A percentile compares a stretch with the other conserved stretches of the same genome.
These are phyloP conservation scores for Mortierella alpina DNA, from an alignment of 192 early-diverging fungal genomes.

Conservation along the genomic window DNA sequence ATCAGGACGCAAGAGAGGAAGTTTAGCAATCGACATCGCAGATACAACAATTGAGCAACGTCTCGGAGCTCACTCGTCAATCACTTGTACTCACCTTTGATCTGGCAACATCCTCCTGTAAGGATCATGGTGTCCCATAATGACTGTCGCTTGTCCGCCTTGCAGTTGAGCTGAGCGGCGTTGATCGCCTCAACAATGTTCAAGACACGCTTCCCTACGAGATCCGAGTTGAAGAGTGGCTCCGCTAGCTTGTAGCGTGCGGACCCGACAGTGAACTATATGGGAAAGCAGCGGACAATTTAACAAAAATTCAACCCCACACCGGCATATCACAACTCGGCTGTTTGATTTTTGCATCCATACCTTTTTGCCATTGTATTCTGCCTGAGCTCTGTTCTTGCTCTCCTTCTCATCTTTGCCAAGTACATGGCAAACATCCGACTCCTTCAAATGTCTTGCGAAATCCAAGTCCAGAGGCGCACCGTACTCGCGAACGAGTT, in stretches of 20 bases:
- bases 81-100: constrained; percentile 38
- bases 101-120: constrained; percentile 80
- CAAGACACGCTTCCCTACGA: constrained; percentile 54
- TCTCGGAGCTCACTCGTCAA: neutral
- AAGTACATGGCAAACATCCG: constrained; percentile 54
- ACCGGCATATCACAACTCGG: no score
- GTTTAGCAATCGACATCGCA: neutral
- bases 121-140: constrained; percentile 90
- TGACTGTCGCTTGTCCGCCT: constrained; percentile 77
- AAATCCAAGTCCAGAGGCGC: constrained; percentile 63
- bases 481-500: constrained; percentile 60
- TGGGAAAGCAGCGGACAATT: neutral
- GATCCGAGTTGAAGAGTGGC: constrained; percentile 77
- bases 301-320: no score
- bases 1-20: neutral
- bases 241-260: constrained; percentile 71
- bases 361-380: constrained; percentile 72
- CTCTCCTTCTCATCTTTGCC: constrained; percentile 49
- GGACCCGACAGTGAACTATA: constrained; percentile 68
- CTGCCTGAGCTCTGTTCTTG: constrained; percentile 55
- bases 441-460: constrained; percentile 69
- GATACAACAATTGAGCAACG: neutral
- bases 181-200: constrained; percentile 73
- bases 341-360: neutral
- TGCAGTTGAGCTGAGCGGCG: constrained; percentile 71